These are phyloP conservation scores for Scortechinia acanthostroma DNA, from an alignment of 2,329 filamentous ascomycete genomes.

Conservation along the genomic window DNA sequence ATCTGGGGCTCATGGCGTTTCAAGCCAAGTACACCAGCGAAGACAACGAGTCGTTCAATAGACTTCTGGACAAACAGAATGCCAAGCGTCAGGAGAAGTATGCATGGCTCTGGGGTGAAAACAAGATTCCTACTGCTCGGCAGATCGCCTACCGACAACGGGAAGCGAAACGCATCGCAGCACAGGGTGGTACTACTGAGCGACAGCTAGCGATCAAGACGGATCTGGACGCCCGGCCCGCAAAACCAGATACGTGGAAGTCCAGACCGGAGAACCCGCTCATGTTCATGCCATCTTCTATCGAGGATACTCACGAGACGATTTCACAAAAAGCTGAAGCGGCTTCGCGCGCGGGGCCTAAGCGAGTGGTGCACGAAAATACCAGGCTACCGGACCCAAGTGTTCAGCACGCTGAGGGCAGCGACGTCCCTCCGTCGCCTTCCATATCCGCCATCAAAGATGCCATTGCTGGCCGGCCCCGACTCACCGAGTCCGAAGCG, in stretches of 20 bases:
- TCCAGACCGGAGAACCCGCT: slow-evolving; percentile 48
- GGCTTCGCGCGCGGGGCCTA: slow-evolving; percentile 39
- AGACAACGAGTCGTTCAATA: slow-evolving; percentile 65
- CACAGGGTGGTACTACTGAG: slow-evolving; percentile 8
- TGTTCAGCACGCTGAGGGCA: slow-evolving; percentile 9
- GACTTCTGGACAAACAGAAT: slow-evolving; percentile 57
- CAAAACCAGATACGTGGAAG: slow-evolving; percentile 46
- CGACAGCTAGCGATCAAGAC: slow-evolving; percentile 20
- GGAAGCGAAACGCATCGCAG: slow-evolving; percentile 20
- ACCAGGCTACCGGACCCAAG: slow-evolving; percentile 41
- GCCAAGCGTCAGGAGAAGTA: slow-evolving; percentile 48
- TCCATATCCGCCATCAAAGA: slow-evolving; percentile 54
- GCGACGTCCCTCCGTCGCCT: slow-evolving; percentile 38
- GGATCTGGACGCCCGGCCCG: slow-evolving; percentile 42
- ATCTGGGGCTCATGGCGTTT: slow-evolving; percentile 44
- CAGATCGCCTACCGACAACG: slow-evolving; percentile 32
- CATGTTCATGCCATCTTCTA: slow-evolving; percentile 48
- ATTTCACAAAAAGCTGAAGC: not conserved
- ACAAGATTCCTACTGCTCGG: slow-evolving; percentile 38
- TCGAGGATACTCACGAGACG: slow-evolving; percentile 2
- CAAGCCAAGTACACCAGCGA: slow-evolving; percentile 65
- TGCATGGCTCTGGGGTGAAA: slow-evolving; percentile 52
- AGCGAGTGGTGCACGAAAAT: slow-evolving; percentile 48
- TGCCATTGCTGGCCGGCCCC: slow-evolving; percentile 48
- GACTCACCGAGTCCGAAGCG: slow-evolving; percentile 36